phyloP scores from a whole-genome alignment of 306 rosid genomes.

The Echinosophora koreensis region DNA sequence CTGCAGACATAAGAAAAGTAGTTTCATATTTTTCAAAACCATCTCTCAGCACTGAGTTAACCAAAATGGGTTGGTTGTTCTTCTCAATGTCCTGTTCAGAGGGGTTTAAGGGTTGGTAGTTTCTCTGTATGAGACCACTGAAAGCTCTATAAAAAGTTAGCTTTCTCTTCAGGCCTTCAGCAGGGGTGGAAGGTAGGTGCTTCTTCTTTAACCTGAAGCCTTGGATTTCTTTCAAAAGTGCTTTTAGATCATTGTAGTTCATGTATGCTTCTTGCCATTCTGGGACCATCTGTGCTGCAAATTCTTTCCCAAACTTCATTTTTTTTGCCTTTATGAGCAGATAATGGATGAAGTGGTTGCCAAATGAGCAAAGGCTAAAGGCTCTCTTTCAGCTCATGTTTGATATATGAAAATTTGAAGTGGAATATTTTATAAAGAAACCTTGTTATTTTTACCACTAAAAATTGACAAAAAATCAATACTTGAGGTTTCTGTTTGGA shows the following conservation, averaged over 20 bases:
- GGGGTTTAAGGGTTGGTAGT: constrained; percentile 38
- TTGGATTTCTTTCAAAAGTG: constrained; percentile 62
- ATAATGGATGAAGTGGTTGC: too few species aligned
- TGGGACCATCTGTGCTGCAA: constrained; percentile 70
- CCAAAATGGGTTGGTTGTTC: constrained; percentile 60
- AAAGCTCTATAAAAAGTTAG: constrained; percentile 68
- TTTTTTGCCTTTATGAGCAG: constrained; percentile 15
- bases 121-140: constrained; percentile 70
- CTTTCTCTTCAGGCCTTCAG: constrained; percentile 54
- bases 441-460: too few species aligned
- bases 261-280: constrained; percentile 87
- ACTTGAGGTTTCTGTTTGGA: too few species aligned
- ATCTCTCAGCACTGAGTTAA: constrained; percentile 45
- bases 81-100: constrained; percentile 54
- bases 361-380: too few species aligned
- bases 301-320: constrained; percentile 84
- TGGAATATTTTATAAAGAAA: too few species aligned
- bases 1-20: constrained; percentile 60
- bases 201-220: constrained; percentile 34
- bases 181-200: constrained; percentile 41
- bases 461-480: too few species aligned
- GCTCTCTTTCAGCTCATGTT: too few species aligned
- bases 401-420: too few species aligned
- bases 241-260: constrained; percentile 59
- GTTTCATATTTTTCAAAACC: constrained; percentile 56